Base-by-base conservation (phyloP, 2,329 filamentous ascomycete species). In the Penicillium sp. region DNA sequence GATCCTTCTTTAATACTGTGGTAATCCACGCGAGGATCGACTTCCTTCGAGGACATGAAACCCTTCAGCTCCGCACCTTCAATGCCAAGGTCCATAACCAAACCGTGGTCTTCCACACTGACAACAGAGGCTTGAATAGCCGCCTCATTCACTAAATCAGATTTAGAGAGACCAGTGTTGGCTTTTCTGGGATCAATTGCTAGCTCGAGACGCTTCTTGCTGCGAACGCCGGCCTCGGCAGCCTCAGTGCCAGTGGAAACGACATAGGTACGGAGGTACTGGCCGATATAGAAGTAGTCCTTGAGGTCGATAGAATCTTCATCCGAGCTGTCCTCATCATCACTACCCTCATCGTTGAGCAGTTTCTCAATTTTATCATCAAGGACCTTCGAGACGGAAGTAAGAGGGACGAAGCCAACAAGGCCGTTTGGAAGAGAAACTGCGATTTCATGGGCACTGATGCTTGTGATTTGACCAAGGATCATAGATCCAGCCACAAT, bases 101-200 rank as follows among this genome's bases (percentile, higher is more conserved):
- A 84, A 60, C 95, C 95, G 69, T 96, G 93, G 67, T 99, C 96
- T 75, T 99, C 93, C n/a, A 96, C 89, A 74, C 93, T 99, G 50
- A 84, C 77, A 26, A 99, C 88, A 0, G 92, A 89, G 2, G 92
- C 93, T 82, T 98, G 96, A 21, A 98, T 79, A 46, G 90, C 92
- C 62, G 81, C 83, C 68, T 96, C 89, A 41, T 83, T 76, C 10
- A 95, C 86, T 10, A 97, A 75, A 66, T 91, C 91, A 41, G 89
- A 85, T 63, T 85, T 83, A 3, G 84, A 80, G 22, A 99, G 79
- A 1, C 90, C 88, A 2, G 84, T 83, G 72, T 99, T 99, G 53
- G 91, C 83, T 60, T 90, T 84, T 57, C 84, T 82, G 2, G 95
- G 95, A 49, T 90, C 86, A 31, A 98, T 79, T 0, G 93, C 93